These are phyloP conservation scores for Acanthamoeba royreba DNA, from an alignment of 208 protist species.

Conservation along the genomic window DNA sequence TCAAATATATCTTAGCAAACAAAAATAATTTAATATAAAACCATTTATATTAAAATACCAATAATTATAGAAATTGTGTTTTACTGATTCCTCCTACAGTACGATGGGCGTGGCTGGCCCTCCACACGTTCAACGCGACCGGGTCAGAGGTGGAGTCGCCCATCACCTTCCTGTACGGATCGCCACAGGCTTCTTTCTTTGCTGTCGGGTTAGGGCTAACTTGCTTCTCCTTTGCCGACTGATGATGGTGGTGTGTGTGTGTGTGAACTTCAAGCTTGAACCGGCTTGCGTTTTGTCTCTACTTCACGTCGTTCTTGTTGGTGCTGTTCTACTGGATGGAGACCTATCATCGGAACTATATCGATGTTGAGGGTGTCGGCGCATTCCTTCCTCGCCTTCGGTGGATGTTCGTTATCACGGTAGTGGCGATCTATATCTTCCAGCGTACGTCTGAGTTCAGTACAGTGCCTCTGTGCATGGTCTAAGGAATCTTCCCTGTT, in stretches of 20 bases:
- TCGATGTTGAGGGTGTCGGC: not conserved
- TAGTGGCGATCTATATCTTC: not conserved
- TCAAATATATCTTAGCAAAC: too few species aligned
- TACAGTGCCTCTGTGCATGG: too few species aligned
- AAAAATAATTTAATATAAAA: too few species aligned
- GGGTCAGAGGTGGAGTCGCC: not conserved
- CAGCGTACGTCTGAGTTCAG: not conserved
- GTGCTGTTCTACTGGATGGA: not conserved
- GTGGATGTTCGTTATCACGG: not conserved
- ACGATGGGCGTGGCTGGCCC: not conserved
- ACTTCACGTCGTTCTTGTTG: not conserved
- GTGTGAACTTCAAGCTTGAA: not conserved
- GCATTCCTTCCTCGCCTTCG: not conserved
- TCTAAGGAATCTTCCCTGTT: too few species aligned
- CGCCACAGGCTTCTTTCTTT: not conserved
- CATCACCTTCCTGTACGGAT: not conserved
- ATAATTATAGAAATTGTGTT: too few species aligned
- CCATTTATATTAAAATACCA: not conserved
- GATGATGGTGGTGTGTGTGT: not conserved
- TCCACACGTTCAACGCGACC: not conserved
- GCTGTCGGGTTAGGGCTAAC: too few species aligned
- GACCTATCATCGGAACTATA: not conserved
- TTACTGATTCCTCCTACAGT: not conserved
- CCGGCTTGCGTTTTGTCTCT: not conserved
- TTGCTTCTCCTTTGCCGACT: not conserved